Evolutionary conservation across 257 asterid genomes (phyloP), one percentile per base, ranked within the genome.

Genomic region (Nicotiana undulata): DNA sequence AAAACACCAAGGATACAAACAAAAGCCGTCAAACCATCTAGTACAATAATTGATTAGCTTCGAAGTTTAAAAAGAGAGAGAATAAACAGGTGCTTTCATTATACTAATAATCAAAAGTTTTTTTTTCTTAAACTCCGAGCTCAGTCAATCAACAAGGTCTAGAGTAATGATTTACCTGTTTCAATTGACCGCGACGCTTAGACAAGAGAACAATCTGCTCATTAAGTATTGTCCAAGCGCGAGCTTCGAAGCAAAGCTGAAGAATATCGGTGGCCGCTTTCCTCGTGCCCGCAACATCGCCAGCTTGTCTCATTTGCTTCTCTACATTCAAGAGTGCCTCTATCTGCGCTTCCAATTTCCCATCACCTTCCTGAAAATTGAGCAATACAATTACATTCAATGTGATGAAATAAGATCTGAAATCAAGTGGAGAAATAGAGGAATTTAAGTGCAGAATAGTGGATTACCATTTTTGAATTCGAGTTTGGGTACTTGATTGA

Each of bases 181-280:
- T 93, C 84, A 95, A 87, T 89, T 95, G 98, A 22, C 99, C 98
- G 49, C 97, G 97, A 59, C 99, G 96, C 89, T 95, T 96, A 65
- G 98, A 96, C 44, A 94, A 82, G 24, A 93, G 89, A 81, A 92
- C 81, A 85, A 96, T 96, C 92, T 96, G 98, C 49, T 96, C 99
- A 51, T 90, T 92, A 92, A 20, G 88, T 91, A 63, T 86, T 88
- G 49, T 9, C 99, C 99, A 96, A 58, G 93, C 90, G 74, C 96
- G 92, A 66, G 98, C 94, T n/a, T 94, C 97, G 10, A 94, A 87
- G 87, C 99, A 94, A 58, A 96, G 98, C 85, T 87, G 90, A 80
- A 96, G 83, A 85, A 96, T 94, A 63, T 96, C 98, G 1, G 90
- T 94, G 63, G 83, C 99, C 13, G 99, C 96, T 88, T 91, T 92